Conservation (phyloP, 2,329 filamentous ascomycete species). For the Hypoxylon sp. region DNA sequence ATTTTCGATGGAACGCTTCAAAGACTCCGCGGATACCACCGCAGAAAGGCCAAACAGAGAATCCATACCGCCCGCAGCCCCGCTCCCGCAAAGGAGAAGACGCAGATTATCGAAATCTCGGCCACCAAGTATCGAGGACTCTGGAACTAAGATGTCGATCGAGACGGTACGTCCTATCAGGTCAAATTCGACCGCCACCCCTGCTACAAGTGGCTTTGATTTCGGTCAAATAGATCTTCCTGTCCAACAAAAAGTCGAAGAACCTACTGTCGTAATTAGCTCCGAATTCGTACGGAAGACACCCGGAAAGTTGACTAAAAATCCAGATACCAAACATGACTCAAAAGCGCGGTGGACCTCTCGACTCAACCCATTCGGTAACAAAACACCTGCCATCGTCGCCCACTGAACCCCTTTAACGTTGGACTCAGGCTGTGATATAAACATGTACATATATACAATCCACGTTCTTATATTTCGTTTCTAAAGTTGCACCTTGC, state of each 20-base stretch:
- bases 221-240: slow-evolving; percentile 24
- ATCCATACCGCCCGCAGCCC: neutral
- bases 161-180: slow-evolving; percentile 26
- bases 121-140: slow-evolving; percentile 15
- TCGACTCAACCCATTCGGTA: slow-evolving; percentile 9
- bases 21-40: neutral
- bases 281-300: slow-evolving; percentile 8
- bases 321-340: slow-evolving; percentile 3
- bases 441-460: slow-evolving; percentile 1
- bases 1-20: slow-evolving; percentile 1
- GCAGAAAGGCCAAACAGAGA: slow-evolving; percentile 2
- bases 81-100: slow-evolving; percentile 27
- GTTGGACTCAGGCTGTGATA: neutral
- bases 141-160: slow-evolving; percentile 17
- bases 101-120: slow-evolving; percentile 46
- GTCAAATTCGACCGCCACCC: slow-evolving; percentile 18
- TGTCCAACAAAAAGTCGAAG: slow-evolving; percentile 7
- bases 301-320: slow-evolving; percentile 27
- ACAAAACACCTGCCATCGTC: slow-evolving; percentile 11
- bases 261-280: neutral
- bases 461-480: neutral
- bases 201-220: slow-evolving; percentile 23
- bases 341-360: slow-evolving; percentile 18
- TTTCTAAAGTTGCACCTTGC: neutral
- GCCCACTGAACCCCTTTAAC: slow-evolving; percentile 7